phyloP scores from a whole-genome alignment of 257 asterid genomes.

The Rehmannia glutinosa region DNA sequence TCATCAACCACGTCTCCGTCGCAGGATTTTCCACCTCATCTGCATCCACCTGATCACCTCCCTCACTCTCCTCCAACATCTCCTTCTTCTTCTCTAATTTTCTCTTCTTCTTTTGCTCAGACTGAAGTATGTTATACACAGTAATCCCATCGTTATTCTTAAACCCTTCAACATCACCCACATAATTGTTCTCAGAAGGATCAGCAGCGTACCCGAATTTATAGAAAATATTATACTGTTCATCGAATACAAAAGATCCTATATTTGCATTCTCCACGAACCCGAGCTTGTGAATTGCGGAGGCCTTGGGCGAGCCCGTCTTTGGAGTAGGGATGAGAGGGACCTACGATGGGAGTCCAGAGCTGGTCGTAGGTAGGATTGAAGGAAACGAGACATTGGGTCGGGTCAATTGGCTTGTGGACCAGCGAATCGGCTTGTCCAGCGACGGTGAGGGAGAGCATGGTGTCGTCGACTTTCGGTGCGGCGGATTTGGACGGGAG shows the following conservation, averaged over 20 bases:
- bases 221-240: constrained; percentile 90
- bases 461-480: constrained; percentile 84
- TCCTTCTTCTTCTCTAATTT: constrained; percentile 85
- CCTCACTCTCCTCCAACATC: constrained; percentile 51
- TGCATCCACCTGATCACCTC: constrained; percentile 36
- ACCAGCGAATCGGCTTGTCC: constrained; percentile 43
- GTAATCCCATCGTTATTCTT: constrained; percentile 54
- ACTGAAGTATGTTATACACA: constrained; percentile 78
- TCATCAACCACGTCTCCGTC: constrained; percentile 78
- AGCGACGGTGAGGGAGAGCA: constrained; percentile 80
- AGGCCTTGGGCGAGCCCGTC: constrained; percentile 98
- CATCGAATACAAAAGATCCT: constrained; percentile 83
- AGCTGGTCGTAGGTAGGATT: constrained; percentile 95
- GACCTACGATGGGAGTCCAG: constrained; percentile 92
- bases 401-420: constrained; percentile 82
- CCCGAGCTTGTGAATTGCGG: constrained; percentile 90
- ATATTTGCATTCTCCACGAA: constrained; percentile 82
- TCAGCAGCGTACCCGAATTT: constrained; percentile 95
- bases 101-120: constrained; percentile 79
- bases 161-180: constrained; percentile 74
- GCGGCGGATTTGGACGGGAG: constrained; percentile 90
- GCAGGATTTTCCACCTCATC: constrained; percentile 74
- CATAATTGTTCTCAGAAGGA: constrained; percentile 65
- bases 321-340: constrained; percentile 93
- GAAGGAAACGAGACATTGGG: constrained; percentile 81